Conservation (phyloP, 108 stramenopile genomes). For the Aurantiochytrium sp. region DNA sequence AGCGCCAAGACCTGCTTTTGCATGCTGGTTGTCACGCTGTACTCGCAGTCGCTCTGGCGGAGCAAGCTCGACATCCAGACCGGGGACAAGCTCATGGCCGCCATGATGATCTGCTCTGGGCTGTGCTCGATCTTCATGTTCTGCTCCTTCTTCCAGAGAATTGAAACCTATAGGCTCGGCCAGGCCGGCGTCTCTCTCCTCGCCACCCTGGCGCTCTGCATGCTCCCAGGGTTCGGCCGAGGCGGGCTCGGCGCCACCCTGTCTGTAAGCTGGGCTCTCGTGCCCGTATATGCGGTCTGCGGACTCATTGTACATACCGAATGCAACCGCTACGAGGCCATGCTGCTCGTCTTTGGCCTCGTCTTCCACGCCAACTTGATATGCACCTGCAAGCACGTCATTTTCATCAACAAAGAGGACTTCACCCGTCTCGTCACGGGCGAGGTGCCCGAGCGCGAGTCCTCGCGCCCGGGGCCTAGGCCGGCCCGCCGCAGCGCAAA, state of each 20-base stretch:
- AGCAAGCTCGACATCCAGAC: not conserved
- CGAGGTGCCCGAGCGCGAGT: not conserved
- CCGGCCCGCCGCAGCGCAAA: not conserved
- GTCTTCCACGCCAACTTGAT: not conserved
- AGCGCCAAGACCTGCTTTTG: not conserved
- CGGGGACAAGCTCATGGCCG: not conserved
- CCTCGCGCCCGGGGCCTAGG: not conserved
- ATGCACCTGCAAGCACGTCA: not conserved
- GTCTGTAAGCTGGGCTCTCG: not conserved
- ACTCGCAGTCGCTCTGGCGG: not conserved
- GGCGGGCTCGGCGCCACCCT: not conserved
- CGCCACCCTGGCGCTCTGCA: not conserved
- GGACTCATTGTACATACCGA: not conserved
- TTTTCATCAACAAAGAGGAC: slow-evolving; percentile 13
- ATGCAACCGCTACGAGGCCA: not conserved
- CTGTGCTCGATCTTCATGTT: too few relatives aligned
- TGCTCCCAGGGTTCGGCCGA: not conserved
- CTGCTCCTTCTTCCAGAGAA: too few relatives aligned
- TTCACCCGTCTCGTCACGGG: not conserved
- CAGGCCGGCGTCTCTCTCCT: not conserved
- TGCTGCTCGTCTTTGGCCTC: not conserved
- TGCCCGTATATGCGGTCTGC: not conserved
- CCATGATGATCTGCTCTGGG: not conserved
- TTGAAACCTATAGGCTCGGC: not conserved
- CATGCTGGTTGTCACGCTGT: not conserved